phyloP scores from a whole-genome alignment of 1,284 basidiomycete species.

The Cutaneotrichosporon spelunceum region DNA sequence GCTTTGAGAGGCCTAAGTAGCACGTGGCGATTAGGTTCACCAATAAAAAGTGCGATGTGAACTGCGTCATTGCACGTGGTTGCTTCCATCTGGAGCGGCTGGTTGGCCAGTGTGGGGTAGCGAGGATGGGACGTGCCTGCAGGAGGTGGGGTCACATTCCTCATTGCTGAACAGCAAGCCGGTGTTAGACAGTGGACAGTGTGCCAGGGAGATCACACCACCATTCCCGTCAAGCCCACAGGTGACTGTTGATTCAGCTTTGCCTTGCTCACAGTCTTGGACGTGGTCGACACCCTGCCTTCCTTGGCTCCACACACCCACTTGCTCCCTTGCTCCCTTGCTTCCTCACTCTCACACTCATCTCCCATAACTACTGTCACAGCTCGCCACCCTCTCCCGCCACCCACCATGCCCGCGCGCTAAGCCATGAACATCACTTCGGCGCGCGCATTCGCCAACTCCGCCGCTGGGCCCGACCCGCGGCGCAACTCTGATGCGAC shows the following conservation, averaged over 20 bases:
- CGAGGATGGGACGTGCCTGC: neutral
- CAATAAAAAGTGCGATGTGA: neutral
- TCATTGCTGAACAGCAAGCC: too few species aligned
- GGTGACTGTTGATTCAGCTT: neutral
- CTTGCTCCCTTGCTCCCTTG: neutral
- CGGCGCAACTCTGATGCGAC: conserved; percentile 2
- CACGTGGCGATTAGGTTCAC: neutral
- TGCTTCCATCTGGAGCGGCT: neutral
- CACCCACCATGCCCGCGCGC: conserved; percentile 8
- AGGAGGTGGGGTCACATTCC: neutral
- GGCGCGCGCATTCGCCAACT: conserved; percentile 2
- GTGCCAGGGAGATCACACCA: too few species aligned
- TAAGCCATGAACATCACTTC: conserved; percentile 10
- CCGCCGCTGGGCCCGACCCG: conserved; percentile 1
- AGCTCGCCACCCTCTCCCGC: neutral
- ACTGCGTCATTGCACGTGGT: neutral
- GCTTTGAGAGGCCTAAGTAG: neutral
- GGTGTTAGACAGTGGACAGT: too few species aligned
- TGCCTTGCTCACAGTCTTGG: neutral
- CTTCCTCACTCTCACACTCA: neutral
- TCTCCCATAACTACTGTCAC: neutral
- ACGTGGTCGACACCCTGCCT: neutral
- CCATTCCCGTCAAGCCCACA: neutral
- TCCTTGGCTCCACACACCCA: neutral
- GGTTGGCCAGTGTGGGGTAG: neutral